These are phyloP conservation scores for Huiozyma naganishii DNA, from an alignment of 805 yeast genomes.

Conservation along the genomic window DNA sequence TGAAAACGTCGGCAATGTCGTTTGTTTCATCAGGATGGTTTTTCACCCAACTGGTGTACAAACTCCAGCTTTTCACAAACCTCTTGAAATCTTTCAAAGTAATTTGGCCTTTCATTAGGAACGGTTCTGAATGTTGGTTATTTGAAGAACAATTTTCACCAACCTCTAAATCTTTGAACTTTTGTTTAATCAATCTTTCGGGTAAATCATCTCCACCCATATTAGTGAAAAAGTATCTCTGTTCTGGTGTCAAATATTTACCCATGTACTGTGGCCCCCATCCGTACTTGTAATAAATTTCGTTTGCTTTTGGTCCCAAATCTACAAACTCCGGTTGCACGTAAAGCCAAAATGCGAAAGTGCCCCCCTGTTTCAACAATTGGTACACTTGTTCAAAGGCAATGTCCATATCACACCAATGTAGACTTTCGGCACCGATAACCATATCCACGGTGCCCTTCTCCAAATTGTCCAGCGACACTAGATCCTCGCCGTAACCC, in stretches of 20 bases:
- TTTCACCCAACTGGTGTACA: slow-evolving; percentile 48
- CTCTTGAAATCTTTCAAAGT: slow-evolving; percentile 37
- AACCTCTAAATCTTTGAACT: slow-evolving; percentile 33
- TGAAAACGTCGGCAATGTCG: slow-evolving; percentile 40
- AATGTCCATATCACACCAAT: slow-evolving; percentile 52
- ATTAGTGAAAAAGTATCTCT: slow-evolving; percentile 32
- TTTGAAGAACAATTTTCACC: slow-evolving; percentile 9
- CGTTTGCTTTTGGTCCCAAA: slow-evolving; percentile 39
- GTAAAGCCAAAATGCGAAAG: slow-evolving; percentile 64
- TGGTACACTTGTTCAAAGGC: slow-evolving; percentile 41
- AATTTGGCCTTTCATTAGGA: slow-evolving; percentile 27
- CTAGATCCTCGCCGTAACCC: slow-evolving; percentile 4
- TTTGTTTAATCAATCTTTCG: slow-evolving; percentile 18
- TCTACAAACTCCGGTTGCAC: slow-evolving; percentile 52
- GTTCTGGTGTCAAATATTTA: slow-evolving; percentile 67
- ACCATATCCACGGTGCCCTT: slow-evolving; percentile 39
- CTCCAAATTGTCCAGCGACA: neutral
- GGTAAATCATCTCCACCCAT: slow-evolving; percentile 6
- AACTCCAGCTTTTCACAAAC: slow-evolving; percentile 56
- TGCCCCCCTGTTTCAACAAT: slow-evolving; percentile 46
- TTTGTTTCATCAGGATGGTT: slow-evolving; percentile 29
- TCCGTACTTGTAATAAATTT: slow-evolving; percentile 42
- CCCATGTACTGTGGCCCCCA: slow-evolving; percentile 44
- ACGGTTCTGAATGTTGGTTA: slow-evolving; percentile 15
- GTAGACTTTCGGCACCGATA: slow-evolving; percentile 64